phyloP scores from a whole-genome alignment of 1,284 basidiomycete species.

The Boletus smithii region DNA sequence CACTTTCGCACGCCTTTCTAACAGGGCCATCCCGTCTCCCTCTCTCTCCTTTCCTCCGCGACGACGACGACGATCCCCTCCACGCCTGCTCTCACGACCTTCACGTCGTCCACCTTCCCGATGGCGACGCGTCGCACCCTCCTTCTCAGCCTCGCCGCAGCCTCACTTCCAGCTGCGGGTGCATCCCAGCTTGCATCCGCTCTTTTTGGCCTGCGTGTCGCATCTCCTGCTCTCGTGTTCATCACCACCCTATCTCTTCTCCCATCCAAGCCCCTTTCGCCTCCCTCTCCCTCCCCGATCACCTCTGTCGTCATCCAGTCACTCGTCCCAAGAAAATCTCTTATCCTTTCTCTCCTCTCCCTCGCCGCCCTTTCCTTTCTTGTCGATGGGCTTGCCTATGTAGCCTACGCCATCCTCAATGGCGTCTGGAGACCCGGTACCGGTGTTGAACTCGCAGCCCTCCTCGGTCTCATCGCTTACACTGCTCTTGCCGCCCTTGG shows the following conservation, averaged over 20 bases:
- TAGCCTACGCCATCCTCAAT: conserved; percentile 58
- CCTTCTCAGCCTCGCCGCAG: conserved; percentile 22
- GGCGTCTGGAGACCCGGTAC: conserved; percentile 61
- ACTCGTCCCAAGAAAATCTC: conserved; percentile 63
- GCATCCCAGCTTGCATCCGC: conserved; percentile 36
- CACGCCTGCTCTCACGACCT: conserved; percentile 16
- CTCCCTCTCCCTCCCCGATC: conserved; percentile 58
- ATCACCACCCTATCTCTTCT: conserved; percentile 59
- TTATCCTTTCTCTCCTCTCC: conserved; percentile 67
- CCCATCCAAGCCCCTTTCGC: conserved; percentile 44
- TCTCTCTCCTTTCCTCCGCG: conserved; percentile 18
- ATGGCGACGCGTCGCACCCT: conserved; percentile 31
- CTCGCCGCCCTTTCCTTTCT: conserved; percentile 80
- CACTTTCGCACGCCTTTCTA: conserved; percentile 31
- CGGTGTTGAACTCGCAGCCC: conserved; percentile 65
- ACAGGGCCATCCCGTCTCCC: conserved; percentile 20
- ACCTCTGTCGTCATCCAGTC: conserved; percentile 72
- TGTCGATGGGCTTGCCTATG: conserved; percentile 74
- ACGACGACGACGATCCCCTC: not conserved
- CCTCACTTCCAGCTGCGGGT: conserved; percentile 25
- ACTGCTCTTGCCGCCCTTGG: conserved; percentile 67
- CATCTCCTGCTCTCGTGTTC: conserved; percentile 62
- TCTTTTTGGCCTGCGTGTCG: conserved; percentile 55
- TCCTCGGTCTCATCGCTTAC: conserved; percentile 66
- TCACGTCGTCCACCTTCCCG: conserved; percentile 5